These are phyloP conservation scores for Wickerhamiella lipophila DNA, from an alignment of 805 yeast genomes.

Conservation along the genomic window DNA sequence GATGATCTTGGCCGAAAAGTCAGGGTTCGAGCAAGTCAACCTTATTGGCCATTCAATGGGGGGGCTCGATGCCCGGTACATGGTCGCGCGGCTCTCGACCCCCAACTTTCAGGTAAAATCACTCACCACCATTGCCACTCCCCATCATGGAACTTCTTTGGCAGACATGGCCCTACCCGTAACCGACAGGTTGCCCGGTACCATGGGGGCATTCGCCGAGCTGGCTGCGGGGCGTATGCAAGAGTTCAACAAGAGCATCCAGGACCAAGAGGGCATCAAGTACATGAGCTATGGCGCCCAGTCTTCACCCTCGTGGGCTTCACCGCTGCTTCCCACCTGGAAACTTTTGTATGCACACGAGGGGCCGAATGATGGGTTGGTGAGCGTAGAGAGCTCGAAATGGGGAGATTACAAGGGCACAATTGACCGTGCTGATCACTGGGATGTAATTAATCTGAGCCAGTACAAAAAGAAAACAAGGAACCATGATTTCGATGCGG, in stretches of 20 bases:
- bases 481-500: conserved; percentile 43
- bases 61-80: conserved; percentile 70
- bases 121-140: conserved; percentile 75
- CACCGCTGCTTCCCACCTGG: conserved; percentile 54
- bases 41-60: conserved; percentile 90
- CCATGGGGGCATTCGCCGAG: conserved; percentile 40
- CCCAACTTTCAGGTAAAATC: conserved; percentile 49
- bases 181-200: conserved; percentile 21
- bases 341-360: conserved; percentile 37
- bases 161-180: conserved; percentile 50
- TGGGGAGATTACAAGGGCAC: conserved; percentile 85
- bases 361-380: conserved; percentile 75
- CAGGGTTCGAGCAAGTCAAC: conserved; percentile 38
- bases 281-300: conserved; percentile 79
- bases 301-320: conserved; percentile 49
- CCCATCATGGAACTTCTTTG: conserved; percentile 75
- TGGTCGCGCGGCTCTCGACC: conserved; percentile 44
- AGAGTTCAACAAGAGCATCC: conserved; percentile 40
- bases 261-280: conserved; percentile 46
- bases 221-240: conserved; percentile 45
- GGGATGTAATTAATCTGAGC: conserved; percentile 69
- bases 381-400: conserved; percentile 58
- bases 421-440: conserved; percentile 63
- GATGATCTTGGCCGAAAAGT: conserved; percentile 31
- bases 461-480: conserved; percentile 23